These are phyloP conservation scores for Linanthus parryae DNA, from an alignment of 148 eudicot species.

Conservation along the genomic window DNA sequence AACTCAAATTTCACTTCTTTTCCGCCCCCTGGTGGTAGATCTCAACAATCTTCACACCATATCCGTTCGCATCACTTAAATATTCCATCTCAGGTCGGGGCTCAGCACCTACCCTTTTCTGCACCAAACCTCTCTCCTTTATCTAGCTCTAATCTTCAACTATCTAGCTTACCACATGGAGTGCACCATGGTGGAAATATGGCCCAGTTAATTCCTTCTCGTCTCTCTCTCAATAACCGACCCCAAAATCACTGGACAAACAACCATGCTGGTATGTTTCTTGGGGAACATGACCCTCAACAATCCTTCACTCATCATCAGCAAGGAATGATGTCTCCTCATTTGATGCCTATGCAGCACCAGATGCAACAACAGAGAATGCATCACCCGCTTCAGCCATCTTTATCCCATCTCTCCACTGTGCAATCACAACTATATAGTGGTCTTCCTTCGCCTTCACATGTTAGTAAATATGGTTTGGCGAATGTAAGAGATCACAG, in stretches of 20 bases:
- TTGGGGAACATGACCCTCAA: slow-evolving; percentile 60
- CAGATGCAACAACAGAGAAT: slow-evolving; percentile 50
- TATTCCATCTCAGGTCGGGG: slow-evolving; percentile 30
- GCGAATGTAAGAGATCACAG: slow-evolving; percentile 81
- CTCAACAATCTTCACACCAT: slow-evolving; percentile 60
- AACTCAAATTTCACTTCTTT: slow-evolving; percentile 72
- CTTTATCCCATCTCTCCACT: slow-evolving; percentile 44
- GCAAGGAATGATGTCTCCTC: slow-evolving; percentile 41
- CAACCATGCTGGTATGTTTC: slow-evolving; percentile 31
- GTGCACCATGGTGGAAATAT: slow-evolving; percentile 51
- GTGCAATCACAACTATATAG: slow-evolving; percentile 54
- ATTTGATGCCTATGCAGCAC: slow-evolving; percentile 39
- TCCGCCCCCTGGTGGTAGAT: slow-evolving; percentile 72
- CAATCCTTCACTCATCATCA: slow-evolving; percentile 53
- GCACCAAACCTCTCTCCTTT: slow-evolving; percentile 45
- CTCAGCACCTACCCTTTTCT: slow-evolving; percentile 30
- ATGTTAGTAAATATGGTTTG: slow-evolving; percentile 59
- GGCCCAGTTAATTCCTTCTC: slow-evolving; percentile 37
- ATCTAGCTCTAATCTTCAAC: slow-evolving; percentile 31
- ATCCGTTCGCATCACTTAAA: slow-evolving; percentile 34
- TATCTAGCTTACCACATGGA: slow-evolving; percentile 43
- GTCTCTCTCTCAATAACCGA: slow-evolving; percentile 30
- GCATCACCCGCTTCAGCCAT: slow-evolving; percentile 32
- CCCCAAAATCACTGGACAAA: slow-evolving; percentile 41
- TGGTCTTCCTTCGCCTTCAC: slow-evolving; percentile 52